These are phyloP conservation scores for Saturnispora quitensis DNA, from an alignment of 805 yeast species.

Conservation along the genomic window DNA sequence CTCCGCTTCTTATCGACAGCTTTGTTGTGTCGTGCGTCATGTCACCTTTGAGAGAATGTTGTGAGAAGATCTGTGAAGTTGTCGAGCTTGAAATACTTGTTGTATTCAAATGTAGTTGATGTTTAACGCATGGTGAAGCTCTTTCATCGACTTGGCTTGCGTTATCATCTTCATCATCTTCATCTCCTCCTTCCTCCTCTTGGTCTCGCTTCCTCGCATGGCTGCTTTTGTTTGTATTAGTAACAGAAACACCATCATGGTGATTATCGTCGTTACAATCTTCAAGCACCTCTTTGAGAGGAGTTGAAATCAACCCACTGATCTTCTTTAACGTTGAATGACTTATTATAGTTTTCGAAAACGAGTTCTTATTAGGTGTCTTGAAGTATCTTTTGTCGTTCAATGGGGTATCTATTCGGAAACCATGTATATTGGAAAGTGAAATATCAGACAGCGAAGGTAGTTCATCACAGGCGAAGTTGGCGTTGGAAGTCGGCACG, in stretches of 20 bases:
- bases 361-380: slow-evolving; percentile 6
- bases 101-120: slow-evolving; percentile 4
- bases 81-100: neutral
- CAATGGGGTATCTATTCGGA: slow-evolving; percentile 2
- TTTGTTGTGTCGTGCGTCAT: slow-evolving; percentile 4
- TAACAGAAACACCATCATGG: neutral
- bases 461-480: slow-evolving; percentile 1
- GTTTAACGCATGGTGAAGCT: slow-evolving; percentile 4
- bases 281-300: neutral
- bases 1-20: neutral
- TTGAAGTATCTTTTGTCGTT: neutral
- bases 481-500: neutral
- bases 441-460: slow-evolving; percentile 4
- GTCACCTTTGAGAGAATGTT: neutral
- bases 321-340: slow-evolving; percentile 6
- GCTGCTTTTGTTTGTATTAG: neutral
- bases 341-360: neutral
- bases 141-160: neutral
- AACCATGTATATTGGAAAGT: neutral
- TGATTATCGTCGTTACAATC: neutral
- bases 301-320: slow-evolving; percentile 3
- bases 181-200: neutral
- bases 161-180: neutral
- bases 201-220: neutral
- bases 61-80: slow-evolving; percentile 5